A percentile compares a stretch with the other conserved stretches of the same genome.
phyloP scores from a whole-genome alignment of 305 asterid genomes.

The Withania somnifera region DNA sequence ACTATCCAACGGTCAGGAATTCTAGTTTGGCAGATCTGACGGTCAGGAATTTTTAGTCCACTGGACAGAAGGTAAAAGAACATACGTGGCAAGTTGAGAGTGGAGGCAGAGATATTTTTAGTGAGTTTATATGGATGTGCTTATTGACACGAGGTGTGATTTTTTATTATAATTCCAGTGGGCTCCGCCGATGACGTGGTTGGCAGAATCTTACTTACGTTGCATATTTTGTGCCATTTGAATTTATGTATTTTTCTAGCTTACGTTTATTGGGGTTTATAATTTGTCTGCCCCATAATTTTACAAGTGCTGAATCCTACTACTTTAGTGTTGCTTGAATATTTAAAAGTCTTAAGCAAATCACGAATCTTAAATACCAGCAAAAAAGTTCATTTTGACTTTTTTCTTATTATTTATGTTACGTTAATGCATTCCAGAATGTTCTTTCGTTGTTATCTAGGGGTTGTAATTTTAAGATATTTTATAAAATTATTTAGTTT shows the following conservation, averaged over 20 bases:
- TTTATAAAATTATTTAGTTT: too few relatives aligned
- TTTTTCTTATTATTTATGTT: neutral
- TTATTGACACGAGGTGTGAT: slow-evolving; percentile 14
- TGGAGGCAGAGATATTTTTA: slow-evolving; percentile 37
- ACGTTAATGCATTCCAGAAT: neutral
- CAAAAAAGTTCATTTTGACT: neutral
- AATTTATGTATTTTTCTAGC: neutral
- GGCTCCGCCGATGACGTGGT: slow-evolving; percentile 22
- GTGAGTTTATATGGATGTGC: slow-evolving; percentile 19
- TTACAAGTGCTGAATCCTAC: neutral
- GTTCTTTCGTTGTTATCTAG: neutral
- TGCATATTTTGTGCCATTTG: neutral
- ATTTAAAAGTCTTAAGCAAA: neutral
- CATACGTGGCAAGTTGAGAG: slow-evolving; percentile 35
- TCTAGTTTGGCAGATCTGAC: slow-evolving; percentile 14
- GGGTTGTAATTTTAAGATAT: too few relatives aligned
- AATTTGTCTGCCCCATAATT: neutral
- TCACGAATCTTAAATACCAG: neutral
- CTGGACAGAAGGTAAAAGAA: slow-evolving; percentile 21
- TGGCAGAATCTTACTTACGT: slow-evolving; percentile 26
- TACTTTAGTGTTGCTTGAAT: neutral
- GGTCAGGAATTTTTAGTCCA: slow-evolving; percentile 6
- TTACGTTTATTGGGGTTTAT: neutral
- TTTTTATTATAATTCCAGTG: neutral
- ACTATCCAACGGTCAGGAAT: slow-evolving; percentile 22